Evolutionary conservation across 1,284 basidiomycete genomes (phyloP), one percentile per base, ranked within the genome.

Genomic region (Retiboletus flavoniger): DNA sequence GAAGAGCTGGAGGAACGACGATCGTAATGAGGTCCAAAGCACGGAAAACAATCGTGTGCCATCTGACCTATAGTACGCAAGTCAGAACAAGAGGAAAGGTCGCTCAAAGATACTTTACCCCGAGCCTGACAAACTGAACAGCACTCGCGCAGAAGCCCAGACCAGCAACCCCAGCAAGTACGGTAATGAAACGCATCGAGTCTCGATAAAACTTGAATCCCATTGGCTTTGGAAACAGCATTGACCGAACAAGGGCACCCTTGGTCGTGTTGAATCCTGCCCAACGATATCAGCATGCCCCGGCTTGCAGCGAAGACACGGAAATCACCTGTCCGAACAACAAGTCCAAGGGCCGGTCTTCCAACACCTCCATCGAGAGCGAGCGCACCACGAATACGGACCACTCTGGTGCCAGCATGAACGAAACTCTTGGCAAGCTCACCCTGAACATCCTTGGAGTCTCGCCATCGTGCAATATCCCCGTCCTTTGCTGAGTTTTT

Each of bases 191-290:
- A 50, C 95, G 85, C 68, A 98, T 93, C 7, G 96, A 98, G 74
- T 99, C 97, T 31, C 94, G 88, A 73, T 98, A 97, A 72, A 97
- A 98, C 71, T 96, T 95, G 81, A 93, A 95, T 0, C 95, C 96
- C 65, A 98, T 95, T 0, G 96, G 95, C 69, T 98, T 98, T 0
- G 97, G 97, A 76, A 97, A 99, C 16, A 99, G 78, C 97, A 99
- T 99, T 0, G 95, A 97, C 24, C 97, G 83, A 8, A 99, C 85
- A 17, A 99, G 79, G 0, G 96, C 91, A 31, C 97, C 97, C 74
- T 99, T 99, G 11, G 97, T 99, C 3, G 97, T 99, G 70, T 93
- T 93, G 75, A 99, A 99, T 0, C 93, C 93, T 91, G 57, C 28
- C 13, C 36, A 42, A 26, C 26, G 44, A 42, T 42, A 47, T 56